These are phyloP conservation scores for Rheum nobile DNA, from an alignment of 148 eudicot genomes.

Conservation along the genomic window DNA sequence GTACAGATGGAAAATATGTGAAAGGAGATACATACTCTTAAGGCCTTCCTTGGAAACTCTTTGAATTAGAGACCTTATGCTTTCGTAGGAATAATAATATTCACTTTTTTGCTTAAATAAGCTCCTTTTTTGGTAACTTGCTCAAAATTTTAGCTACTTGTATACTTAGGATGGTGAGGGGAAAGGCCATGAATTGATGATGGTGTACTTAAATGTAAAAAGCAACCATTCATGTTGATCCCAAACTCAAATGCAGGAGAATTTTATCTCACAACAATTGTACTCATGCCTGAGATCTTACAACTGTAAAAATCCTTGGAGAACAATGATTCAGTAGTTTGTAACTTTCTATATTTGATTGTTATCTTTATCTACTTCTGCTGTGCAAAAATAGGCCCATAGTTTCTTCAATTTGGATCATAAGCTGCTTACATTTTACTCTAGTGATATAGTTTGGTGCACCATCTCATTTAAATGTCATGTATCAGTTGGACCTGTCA, in stretches of 20 bases:
- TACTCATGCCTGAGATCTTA: neutral
- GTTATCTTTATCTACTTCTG: neutral
- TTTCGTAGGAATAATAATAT: neutral
- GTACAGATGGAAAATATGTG: no score
- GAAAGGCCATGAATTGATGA: neutral
- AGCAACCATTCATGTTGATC: neutral
- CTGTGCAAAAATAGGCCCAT: neutral
- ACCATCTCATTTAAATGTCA: neutral
- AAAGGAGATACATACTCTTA: neutral
- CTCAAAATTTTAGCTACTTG: neutral
- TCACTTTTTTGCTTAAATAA: neutral
- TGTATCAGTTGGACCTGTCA: neutral
- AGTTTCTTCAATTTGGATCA: neutral
- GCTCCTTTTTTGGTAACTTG: neutral
- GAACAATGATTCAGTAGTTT: neutral
- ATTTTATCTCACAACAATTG: neutral
- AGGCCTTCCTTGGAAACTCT: neutral
- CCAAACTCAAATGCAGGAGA: neutral
- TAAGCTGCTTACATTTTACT: no score
- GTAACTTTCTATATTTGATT: neutral
- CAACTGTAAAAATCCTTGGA: neutral
- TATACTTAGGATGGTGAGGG: neutral
- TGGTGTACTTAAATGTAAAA: neutral
- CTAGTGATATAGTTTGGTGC: no score
- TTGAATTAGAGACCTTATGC: neutral